A percentile compares a stretch with the other conserved stretches of the same genome.
These are phyloP conservation scores for Mrakia blollopis DNA, from an alignment of 768 basidiomycete genomes.

Conservation along the genomic window DNA sequence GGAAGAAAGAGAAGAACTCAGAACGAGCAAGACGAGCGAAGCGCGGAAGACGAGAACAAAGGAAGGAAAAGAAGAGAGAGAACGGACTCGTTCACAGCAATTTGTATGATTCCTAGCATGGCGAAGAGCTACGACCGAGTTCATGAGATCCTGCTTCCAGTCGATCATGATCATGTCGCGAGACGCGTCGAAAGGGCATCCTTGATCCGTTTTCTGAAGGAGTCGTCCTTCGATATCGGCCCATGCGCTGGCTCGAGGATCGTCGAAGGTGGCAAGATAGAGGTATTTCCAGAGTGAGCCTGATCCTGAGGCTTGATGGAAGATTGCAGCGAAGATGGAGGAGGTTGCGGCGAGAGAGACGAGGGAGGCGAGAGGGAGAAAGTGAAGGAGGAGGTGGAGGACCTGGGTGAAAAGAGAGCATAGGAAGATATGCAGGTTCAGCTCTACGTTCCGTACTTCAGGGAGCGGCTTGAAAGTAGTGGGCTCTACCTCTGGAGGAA, in stretches of 20 bases:
- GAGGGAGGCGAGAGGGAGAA: background rate
- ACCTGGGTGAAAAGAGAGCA: background rate
- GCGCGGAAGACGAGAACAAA: no score
- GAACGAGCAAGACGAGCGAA: no score
- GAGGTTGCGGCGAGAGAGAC: background rate
- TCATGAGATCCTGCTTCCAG: no score
- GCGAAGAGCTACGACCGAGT: no score
- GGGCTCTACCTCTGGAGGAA: background rate
- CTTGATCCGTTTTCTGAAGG: background rate
- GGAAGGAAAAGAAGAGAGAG: no score
- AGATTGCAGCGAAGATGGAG: background rate
- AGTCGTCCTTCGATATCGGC: background rate
- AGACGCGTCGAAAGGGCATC: background rate
- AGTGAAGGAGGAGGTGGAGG: background rate
- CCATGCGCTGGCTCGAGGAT: background rate
- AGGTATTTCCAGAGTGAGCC: background rate
- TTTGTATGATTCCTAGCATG: no score
- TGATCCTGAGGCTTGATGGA: background rate
- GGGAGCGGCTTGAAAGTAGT: background rate
- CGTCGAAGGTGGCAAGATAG: background rate
- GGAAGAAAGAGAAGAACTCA: no score
- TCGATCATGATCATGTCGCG: no score
- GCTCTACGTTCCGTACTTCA: background rate
- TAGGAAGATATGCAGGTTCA: background rate
- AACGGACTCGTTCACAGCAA: no score